Evolutionary conservation across 352 stramenopile species (phyloP).

Genomic region (Pythium brassicae): DNA sequence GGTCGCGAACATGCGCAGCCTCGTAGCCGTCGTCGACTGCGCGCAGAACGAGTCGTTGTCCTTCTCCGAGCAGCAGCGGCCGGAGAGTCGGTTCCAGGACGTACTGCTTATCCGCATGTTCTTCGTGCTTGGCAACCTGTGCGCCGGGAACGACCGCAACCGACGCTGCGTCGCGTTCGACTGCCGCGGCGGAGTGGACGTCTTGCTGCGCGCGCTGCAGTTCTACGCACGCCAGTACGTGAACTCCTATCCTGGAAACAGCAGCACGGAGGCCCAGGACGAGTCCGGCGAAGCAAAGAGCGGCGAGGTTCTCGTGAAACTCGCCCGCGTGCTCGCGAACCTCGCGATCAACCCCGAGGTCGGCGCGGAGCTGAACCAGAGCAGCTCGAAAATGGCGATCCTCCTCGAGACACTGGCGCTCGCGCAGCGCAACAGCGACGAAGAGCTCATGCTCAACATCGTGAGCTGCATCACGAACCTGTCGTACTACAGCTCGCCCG

Average conservation of each 20-base stretch:
- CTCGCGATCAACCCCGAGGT: conserved; percentile 74
- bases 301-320: conserved; percentile 76
- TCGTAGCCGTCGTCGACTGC: conserved; percentile 45
- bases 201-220: conserved; percentile 40
- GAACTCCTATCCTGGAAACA: not conserved
- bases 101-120: conserved; percentile 67
- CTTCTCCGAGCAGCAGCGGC: conserved; percentile 26
- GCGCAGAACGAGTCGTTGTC: conserved; percentile 32
- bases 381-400: conserved; percentile 19
- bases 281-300: conserved; percentile 13
- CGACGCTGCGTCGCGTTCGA: conserved; percentile 36
- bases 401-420: conserved; percentile 45
- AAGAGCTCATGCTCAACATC: conserved; percentile 88
- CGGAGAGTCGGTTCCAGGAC: conserved; percentile 40
- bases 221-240: conserved; percentile 43
- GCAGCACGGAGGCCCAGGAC: conserved; percentile 4
- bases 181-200: conserved; percentile 17
- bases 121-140: conserved; percentile 86
- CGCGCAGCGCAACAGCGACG: conserved; percentile 27
- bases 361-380: conserved; percentile 33
- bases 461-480: conserved; percentile 87
- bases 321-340: conserved; percentile 80
- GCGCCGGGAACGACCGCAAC: conserved; percentile 79
- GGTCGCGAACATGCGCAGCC: conserved; percentile 28
- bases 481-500: conserved; percentile 58